Conservation (phyloP, 2,329 filamentous ascomycete species). For the Rhinocladiella mackenziei region DNA sequence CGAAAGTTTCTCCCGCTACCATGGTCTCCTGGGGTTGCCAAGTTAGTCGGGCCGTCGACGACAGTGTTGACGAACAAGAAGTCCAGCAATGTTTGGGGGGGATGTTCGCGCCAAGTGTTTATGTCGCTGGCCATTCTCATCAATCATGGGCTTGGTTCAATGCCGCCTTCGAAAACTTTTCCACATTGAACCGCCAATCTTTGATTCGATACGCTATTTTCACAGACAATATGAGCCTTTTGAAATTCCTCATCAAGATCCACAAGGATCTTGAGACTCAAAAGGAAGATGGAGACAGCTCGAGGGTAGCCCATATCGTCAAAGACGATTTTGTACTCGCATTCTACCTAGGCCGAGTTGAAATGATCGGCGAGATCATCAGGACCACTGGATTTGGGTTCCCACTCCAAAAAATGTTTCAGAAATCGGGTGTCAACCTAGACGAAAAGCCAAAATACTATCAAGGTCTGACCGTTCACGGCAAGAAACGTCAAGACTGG, state of each 20-base stretch:
- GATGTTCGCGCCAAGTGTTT: neutral
- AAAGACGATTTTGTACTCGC: conserved; percentile 39
- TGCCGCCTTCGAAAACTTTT: conserved; percentile 5
- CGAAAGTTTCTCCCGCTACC: conserved; percentile 52
- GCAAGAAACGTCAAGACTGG: conserved; percentile 72
- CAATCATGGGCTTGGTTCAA: conserved; percentile 27
- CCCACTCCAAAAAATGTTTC: conserved; percentile 63
- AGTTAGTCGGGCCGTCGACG: conserved; percentile 36
- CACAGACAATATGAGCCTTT: conserved; percentile 51
- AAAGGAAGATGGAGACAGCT: conserved; percentile 29
- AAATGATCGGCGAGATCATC: conserved; percentile 62
- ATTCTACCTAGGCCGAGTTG: conserved; percentile 47
- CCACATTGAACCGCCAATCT: neutral
- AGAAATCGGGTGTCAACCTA: conserved; percentile 60
- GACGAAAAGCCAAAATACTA: conserved; percentile 67
- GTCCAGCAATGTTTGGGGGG: conserved; percentile 9
- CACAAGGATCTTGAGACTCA: conserved; percentile 44
- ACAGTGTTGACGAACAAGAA: conserved; percentile 14
- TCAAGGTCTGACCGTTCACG: conserved; percentile 70
- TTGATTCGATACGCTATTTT: conserved; percentile 47
- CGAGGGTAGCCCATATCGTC: conserved; percentile 28
- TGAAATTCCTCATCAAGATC: conserved; percentile 58
- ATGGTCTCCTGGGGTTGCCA: conserved; percentile 47
- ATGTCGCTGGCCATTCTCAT: neutral
- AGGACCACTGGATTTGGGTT: conserved; percentile 64